A percentile compares a stretch with the other conserved stretches of the same genome.
Conservation (phyloP, 2,329 filamentous ascomycete species). For the Trichoderma sp. region DNA sequence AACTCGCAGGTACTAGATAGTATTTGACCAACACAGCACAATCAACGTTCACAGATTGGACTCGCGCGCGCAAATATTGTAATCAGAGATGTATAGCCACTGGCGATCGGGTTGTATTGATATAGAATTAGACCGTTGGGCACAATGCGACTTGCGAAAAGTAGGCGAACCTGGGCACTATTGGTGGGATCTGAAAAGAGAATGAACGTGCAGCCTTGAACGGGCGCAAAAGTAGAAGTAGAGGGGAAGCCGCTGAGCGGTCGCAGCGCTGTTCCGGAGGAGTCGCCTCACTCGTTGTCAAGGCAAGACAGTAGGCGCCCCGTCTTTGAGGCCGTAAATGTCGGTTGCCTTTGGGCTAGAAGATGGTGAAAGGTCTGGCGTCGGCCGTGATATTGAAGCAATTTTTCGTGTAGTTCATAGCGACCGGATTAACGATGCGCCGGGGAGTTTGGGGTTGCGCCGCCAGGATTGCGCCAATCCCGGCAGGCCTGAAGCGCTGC, state of each 20-base stretch:
- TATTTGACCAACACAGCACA: constrained; percentile 23
- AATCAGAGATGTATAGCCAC: constrained; percentile 20
- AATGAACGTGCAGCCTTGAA: constrained; percentile 5
- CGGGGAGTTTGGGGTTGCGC: constrained; percentile 13
- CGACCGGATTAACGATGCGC: constrained; percentile 25
- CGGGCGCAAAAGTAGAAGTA: neutral
- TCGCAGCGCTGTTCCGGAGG: constrained; percentile 19
- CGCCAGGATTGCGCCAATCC: neutral
- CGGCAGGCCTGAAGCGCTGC: neutral
- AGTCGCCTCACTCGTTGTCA: constrained; percentile 23
- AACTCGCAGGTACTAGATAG: neutral
- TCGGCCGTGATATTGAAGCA: constrained; percentile 23
- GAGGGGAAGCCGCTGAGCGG: constrained; percentile 7
- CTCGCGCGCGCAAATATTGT: constrained; percentile 18
- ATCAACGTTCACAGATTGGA: constrained; percentile 25
- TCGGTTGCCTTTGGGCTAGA: constrained; percentile 19
- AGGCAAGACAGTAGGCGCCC: constrained; percentile 3
- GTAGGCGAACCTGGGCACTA: constrained; percentile 12
- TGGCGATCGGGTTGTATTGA: constrained; percentile 17
- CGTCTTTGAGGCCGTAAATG: constrained; percentile 3
- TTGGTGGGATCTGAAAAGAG: constrained; percentile 3
- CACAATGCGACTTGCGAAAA: constrained; percentile 22
- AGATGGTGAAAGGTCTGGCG: constrained; percentile 23
- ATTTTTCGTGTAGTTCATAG: constrained; percentile 29
- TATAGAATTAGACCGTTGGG: constrained; percentile 6